These are phyloP conservation scores for Panaeolus cyanescens DNA, from an alignment of 768 basidiomycete species.

Conservation along the genomic window DNA sequence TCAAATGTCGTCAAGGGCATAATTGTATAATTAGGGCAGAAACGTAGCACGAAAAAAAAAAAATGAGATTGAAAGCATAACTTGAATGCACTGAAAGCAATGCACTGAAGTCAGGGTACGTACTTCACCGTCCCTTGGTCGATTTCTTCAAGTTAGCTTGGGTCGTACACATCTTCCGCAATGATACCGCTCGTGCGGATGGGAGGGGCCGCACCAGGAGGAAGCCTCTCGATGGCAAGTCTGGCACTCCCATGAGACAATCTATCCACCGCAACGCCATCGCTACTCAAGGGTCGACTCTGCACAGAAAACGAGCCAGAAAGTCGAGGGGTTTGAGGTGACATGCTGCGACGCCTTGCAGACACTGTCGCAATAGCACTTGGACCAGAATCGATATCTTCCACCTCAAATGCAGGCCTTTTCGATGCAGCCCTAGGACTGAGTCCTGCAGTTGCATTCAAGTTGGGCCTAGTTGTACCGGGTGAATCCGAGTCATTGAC, in stretches of 20 bases:
- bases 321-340: not conserved
- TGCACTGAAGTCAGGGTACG: no score
- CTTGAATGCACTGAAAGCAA: no score
- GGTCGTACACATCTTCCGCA: not conserved
- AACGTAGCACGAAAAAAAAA: no score
- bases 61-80: no score
- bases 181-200: not conserved
- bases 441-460: not conserved
- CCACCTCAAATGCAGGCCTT: not conserved
- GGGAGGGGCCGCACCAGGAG: not conserved
- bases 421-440: not conserved
- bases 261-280: not conserved
- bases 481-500: no score
- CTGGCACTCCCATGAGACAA: not conserved
- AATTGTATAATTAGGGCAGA: no score
- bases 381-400: not conserved
- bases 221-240: not conserved
- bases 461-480: not conserved
- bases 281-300: not conserved
- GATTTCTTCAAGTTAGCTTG: not conserved
- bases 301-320: not conserved
- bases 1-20: no score
- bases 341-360: not conserved
- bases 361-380: not conserved
- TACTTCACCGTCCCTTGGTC: not conserved